These are phyloP conservation scores for Linum lewisii DNA, from an alignment of 345 rosid genomes.

Conservation along the genomic window DNA sequence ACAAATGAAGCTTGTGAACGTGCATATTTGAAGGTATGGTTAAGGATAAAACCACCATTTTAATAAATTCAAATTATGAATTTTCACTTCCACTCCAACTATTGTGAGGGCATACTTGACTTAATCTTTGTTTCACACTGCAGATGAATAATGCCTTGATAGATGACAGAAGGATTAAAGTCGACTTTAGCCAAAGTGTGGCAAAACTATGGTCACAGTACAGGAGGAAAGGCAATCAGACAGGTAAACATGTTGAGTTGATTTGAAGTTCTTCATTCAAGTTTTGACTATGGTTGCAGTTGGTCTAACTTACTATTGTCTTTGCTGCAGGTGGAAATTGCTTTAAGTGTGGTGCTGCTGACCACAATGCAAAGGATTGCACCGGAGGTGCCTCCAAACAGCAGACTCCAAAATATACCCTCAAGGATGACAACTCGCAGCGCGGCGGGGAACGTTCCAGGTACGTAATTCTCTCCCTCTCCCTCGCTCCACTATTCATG, in stretches of 20 bases:
- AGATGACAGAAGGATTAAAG: conserved; percentile 95
- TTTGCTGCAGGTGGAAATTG: conserved; percentile 54
- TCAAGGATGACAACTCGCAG: conserved; percentile 60
- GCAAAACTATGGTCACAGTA: conserved; percentile 77
- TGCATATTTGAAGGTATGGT: conserved; percentile 73
- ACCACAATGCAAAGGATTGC: conserved; percentile 83
- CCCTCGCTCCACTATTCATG: not conserved
- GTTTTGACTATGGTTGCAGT: not conserved
- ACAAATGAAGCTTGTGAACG: conserved; percentile 64
- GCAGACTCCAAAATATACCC: conserved; percentile 43
- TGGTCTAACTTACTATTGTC: too few species aligned
- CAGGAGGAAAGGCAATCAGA: conserved; percentile 47
- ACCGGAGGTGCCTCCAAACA: conserved; percentile 28
- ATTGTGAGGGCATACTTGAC: not conserved
- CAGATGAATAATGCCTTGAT: conserved; percentile 98
- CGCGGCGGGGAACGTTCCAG: conserved; percentile 58
- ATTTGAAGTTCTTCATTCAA: not conserved
- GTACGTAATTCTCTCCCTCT: conserved; percentile 18
- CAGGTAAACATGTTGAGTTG: conserved; percentile 24
- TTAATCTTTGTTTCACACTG: conserved; percentile 12
- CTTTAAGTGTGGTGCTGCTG: conserved; percentile 76
- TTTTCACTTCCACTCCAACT: not conserved
- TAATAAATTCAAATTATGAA: not conserved
- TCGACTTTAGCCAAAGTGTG: conserved; percentile 97
- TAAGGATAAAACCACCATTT: not conserved